Percentiles rank a stretch among this genome's conserved stretches.
These are phyloP conservation scores for Yamadazyma mexicana DNA, from an alignment of 1,139 yeast genomes.

Conservation along the genomic window DNA sequence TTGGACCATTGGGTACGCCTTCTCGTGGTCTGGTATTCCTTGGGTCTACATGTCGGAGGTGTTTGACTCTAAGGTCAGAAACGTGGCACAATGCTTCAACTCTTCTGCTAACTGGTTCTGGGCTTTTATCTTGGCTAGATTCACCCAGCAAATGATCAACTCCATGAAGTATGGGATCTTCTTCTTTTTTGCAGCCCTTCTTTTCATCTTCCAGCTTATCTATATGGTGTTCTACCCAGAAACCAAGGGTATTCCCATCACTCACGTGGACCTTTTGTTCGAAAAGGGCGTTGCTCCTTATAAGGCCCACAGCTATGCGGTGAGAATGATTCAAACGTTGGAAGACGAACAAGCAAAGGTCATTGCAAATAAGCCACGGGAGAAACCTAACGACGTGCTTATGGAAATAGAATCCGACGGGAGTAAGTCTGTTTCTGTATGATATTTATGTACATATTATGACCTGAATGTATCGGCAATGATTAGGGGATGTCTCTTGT, in stretches of 20 bases:
- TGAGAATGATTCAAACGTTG: too few species aligned
- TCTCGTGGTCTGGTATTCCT: slow-evolving; percentile 50
- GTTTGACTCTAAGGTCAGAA: slow-evolving; percentile 42
- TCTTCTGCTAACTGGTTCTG: slow-evolving; percentile 50
- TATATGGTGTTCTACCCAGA: slow-evolving; percentile 44
- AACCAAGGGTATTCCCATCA: slow-evolving; percentile 45
- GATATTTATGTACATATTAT: too few species aligned
- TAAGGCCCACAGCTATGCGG: slow-evolving; percentile 15
- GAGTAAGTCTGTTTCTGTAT: too few species aligned
- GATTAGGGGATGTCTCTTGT: too few species aligned
- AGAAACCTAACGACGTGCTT: too few species aligned
- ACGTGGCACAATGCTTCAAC: slow-evolving; percentile 45
- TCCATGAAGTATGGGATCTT: slow-evolving; percentile 45
- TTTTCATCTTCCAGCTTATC: slow-evolving; percentile 33
- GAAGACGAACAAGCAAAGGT: too few species aligned
- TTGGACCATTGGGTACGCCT: slow-evolving; percentile 46
- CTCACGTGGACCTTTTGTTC: slow-evolving; percentile 42
- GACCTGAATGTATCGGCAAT: too few species aligned
- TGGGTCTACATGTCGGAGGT: slow-evolving; percentile 50
- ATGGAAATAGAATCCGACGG: too few species aligned
- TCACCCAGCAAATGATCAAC: slow-evolving; percentile 42
- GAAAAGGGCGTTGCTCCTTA: slow-evolving; percentile 18
- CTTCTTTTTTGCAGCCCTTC: slow-evolving; percentile 41
- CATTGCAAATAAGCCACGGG: too few species aligned
- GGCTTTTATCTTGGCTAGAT: slow-evolving; percentile 50